Evolutionary conservation across 2,329 filamentous ascomycete genomes (phyloP).

Genomic region (Calonectria multiphialidica): DNA sequence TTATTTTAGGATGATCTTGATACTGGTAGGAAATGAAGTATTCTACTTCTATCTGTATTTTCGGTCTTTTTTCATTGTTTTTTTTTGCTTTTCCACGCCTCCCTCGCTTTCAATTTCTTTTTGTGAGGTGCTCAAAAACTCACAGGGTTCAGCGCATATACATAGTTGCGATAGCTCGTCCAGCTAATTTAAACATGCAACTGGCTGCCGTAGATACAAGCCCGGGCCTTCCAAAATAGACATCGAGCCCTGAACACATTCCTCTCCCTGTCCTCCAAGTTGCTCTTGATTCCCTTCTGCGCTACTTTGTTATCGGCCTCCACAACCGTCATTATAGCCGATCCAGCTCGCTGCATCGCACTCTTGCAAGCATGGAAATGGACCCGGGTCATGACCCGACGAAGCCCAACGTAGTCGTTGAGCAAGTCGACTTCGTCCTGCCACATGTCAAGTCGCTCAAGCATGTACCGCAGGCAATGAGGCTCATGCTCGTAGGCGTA

Average conservation of each 20-base stretch:
- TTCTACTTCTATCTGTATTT: too few relatives aligned
- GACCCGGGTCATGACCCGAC: background rate
- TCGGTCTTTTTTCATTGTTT: too few relatives aligned
- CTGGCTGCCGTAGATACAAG: background rate
- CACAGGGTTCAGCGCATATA: too few relatives aligned
- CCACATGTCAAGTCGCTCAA: conserved; percentile 10
- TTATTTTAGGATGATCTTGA: too few relatives aligned
- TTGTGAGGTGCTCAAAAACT: too few relatives aligned
- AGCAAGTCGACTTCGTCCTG: conserved; percentile 27
- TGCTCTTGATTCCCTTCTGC: background rate
- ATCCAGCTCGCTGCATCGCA: conserved; percentile 27
- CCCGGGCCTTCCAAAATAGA: background rate
- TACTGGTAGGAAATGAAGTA: too few relatives aligned
- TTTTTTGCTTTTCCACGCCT: too few relatives aligned
- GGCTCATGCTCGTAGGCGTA: conserved; percentile 30
- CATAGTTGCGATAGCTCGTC: too few relatives aligned
- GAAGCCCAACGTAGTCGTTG: conserved; percentile 35
- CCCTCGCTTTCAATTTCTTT: too few relatives aligned
- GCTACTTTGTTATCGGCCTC: background rate
- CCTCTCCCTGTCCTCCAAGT: background rate
- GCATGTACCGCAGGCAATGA: conserved; percentile 14
- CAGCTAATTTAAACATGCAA: background rate
- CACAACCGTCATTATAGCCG: conserved; percentile 21
- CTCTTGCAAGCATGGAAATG: conserved; percentile 19
- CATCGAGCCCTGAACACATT: background rate